A percentile compares a stretch with the other conserved stretches of the same genome.
phyloP scores from a whole-genome alignment of 371 early-diverging fungal genomes.

The Conidiobolus incongruus region DNA sequence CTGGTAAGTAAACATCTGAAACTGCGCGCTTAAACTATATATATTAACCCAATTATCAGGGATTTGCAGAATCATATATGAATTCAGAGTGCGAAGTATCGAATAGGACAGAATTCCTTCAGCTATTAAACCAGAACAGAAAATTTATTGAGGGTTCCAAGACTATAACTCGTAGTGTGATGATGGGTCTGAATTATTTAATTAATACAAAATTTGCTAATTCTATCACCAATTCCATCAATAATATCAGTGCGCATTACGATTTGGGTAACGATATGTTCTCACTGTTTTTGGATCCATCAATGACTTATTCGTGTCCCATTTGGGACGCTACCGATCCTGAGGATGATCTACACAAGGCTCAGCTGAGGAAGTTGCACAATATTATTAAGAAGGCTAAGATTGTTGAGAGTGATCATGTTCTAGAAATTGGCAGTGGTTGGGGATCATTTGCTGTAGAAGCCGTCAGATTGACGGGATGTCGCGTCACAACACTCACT shows the following conservation, averaged over 20 bases:
- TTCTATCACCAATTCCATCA: constrained; percentile 9
- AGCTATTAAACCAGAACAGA: background rate
- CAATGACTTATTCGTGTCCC: constrained; percentile 45
- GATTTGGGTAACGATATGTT: constrained; percentile 52
- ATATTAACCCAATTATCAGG: too few species aligned
- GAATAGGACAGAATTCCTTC: background rate
- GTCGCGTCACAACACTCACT: constrained; percentile 32
- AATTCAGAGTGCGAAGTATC: background rate
- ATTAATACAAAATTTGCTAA: background rate
- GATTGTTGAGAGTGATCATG: constrained; percentile 19
- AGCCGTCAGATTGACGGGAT: constrained; percentile 17
- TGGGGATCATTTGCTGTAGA: constrained; percentile 46
- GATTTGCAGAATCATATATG: background rate
- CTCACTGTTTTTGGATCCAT: constrained; percentile 27
- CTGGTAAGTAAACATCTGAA: constrained; percentile 14
- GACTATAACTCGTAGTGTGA: background rate
- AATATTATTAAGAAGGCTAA: constrained; percentile 24
- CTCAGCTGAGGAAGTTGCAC: constrained; percentile 33
- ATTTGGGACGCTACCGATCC: constrained; percentile 15
- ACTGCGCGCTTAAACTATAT: background rate
- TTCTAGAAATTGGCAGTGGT: constrained; percentile 44
- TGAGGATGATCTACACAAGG: constrained; percentile 18
- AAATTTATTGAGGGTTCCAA: background rate
- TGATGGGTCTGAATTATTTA: background rate
- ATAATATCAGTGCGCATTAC: constrained; percentile 42